phyloP scores from a whole-genome alignment of 164 flowering plant genomes.

The Platanus orientalis region DNA sequence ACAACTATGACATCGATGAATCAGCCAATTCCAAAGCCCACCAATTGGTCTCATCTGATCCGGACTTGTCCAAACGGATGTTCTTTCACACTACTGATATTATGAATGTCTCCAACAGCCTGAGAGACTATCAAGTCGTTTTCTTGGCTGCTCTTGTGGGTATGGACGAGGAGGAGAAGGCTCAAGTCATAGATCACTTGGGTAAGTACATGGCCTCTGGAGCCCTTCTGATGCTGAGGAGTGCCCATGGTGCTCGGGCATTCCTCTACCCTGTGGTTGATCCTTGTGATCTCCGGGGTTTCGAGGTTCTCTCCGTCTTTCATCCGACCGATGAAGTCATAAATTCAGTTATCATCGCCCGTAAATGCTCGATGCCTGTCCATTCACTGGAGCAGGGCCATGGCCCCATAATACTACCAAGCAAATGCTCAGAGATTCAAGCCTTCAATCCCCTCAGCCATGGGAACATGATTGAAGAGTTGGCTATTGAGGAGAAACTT shows the following conservation, averaged over 20 bases:
- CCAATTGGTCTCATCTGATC: slow-evolving; percentile 44
- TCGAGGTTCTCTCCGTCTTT: slow-evolving; percentile 69
- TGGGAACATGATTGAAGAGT: slow-evolving; percentile 60
- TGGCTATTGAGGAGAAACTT: slow-evolving; percentile 43
- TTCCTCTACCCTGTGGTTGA: slow-evolving; percentile 89
- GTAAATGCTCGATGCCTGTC: slow-evolving; percentile 26
- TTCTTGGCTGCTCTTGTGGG: slow-evolving; percentile 91
- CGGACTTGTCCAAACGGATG: slow-evolving; percentile 68
- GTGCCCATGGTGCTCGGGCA: slow-evolving; percentile 90
- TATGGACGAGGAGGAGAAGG: slow-evolving; percentile 66
- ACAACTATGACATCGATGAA: slow-evolving; percentile 77
- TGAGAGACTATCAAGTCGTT: slow-evolving; percentile 67
- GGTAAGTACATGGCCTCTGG: slow-evolving; percentile 81
- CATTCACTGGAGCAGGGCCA: slow-evolving; percentile 20
- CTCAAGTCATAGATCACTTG: slow-evolving; percentile 49
- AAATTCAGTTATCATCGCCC: slow-evolving; percentile 78
- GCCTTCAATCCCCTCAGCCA: slow-evolving; percentile 49
- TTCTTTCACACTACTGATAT: slow-evolving; percentile 62
- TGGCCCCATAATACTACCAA: slow-evolving; percentile 26
- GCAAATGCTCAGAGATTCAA: slow-evolving; percentile 56
- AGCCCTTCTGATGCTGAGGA: slow-evolving; percentile 68
- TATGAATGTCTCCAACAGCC: slow-evolving; percentile 38
- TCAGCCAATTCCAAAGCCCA: slow-evolving; percentile 64
- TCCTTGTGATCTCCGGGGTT: slow-evolving; percentile 64
- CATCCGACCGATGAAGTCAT: slow-evolving; percentile 93